Evolutionary conservation across 2,329 filamentous ascomycete species (phyloP).

Genomic region (Mycosphaerella sp.): DNA sequence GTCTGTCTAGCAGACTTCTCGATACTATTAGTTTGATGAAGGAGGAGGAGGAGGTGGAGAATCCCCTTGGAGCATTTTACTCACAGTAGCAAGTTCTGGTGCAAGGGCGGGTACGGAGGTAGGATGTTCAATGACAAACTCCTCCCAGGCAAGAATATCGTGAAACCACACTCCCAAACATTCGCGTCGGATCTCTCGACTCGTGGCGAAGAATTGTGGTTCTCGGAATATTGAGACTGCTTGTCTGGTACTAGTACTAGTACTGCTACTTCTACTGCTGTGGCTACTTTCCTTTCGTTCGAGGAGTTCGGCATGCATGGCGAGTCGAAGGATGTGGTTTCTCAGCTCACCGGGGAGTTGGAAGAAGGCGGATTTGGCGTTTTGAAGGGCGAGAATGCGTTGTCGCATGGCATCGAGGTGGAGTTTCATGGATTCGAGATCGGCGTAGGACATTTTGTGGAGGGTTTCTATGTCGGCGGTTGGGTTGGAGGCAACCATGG

Average conservation of each 20-base stretch:
- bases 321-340: conserved; percentile 17
- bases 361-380: conserved; percentile 17
- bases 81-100: no score
- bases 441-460: conserved; percentile 12
- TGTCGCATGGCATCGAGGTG: conserved; percentile 16
- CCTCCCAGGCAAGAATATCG: conserved; percentile 22
- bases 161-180: conserved; percentile 17
- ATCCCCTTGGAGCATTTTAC: no score
- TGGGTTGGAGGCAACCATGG: not conserved
- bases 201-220: conserved; percentile 16
- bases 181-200: conserved; percentile 16
- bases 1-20: no score
- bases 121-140: conserved; percentile 1
- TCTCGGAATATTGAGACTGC: conserved; percentile 8
- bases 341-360: conserved; percentile 17
- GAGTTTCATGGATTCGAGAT: conserved; percentile 16
- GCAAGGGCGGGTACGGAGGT: no score
- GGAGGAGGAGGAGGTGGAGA: no score
- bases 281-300: conserved; percentile 8
- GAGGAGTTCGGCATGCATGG: conserved; percentile 18
- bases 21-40: no score
- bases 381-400: conserved; percentile 19
- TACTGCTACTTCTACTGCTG: not conserved
- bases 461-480: conserved; percentile 6
- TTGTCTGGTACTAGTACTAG: not conserved